phyloP scores from a whole-genome alignment of 2,329 filamentous ascomycete genomes.

The Alternaria arbusti region DNA sequence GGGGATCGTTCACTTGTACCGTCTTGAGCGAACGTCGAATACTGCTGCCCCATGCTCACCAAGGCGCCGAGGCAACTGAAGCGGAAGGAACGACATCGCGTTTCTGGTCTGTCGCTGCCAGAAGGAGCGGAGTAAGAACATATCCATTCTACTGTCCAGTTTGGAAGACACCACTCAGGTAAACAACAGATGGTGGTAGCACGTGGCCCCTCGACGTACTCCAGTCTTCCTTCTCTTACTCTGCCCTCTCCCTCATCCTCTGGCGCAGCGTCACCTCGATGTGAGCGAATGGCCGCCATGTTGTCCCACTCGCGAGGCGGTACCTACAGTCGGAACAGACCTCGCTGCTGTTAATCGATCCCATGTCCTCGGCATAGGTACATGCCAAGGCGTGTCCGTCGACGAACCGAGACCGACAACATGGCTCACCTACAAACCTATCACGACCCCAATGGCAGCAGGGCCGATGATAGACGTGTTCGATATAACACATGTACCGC shows the following conservation, averaged over 20 bases:
- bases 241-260: background rate
- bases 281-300: constrained; percentile 28
- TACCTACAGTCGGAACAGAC: constrained; percentile 27
- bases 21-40: background rate
- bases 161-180: background rate
- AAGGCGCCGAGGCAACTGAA: background rate
- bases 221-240: background rate
- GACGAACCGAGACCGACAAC: constrained; percentile 34
- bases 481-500: constrained; percentile 40
- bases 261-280: constrained; percentile 9
- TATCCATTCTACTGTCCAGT: fast-evolving
- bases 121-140: background rate
- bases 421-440: constrained; percentile 36
- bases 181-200: background rate
- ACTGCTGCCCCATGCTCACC: background rate
- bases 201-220: background rate
- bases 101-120: background rate
- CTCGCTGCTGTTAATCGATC: constrained; percentile 29
- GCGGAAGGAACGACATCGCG: background rate
- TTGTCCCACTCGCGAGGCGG: constrained; percentile 13
- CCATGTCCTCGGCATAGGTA: constrained; percentile 31
- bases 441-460: constrained; percentile 43
- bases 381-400: constrained; percentile 28
- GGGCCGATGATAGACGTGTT: constrained; percentile 38
- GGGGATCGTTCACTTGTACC: background rate